phyloP scores from a whole-genome alignment of 495 filamentous ascomycete genomes.

The Podospora pseudocomata region DNA sequence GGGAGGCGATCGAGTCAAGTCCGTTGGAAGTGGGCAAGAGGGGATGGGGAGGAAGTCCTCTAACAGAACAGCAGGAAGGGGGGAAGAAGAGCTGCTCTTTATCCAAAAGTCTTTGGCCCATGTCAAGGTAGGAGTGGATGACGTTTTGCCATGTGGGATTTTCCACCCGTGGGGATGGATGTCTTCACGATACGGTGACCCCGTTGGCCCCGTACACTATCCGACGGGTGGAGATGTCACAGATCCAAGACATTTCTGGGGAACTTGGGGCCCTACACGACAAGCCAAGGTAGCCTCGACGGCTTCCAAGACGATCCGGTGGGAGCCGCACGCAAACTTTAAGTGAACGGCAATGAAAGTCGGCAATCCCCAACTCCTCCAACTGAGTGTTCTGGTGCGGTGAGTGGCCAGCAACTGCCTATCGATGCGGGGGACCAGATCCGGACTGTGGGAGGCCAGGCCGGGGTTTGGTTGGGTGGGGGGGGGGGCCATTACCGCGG shows the following conservation, averaged over 20 bases:
- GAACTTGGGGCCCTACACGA: background rate
- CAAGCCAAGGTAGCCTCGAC: background rate
- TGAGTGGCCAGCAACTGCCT: background rate
- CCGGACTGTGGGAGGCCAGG: background rate
- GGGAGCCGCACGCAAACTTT: background rate
- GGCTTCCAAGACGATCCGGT: background rate
- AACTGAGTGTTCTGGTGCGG: background rate
- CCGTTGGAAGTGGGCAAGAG: background rate
- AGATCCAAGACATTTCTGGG: background rate
- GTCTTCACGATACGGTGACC: background rate
- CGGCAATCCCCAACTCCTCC: slow-evolving; percentile 11
- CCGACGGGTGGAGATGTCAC: background rate
- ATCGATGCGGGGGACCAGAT: background rate
- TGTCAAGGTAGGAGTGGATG: background rate
- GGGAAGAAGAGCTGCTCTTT: background rate
- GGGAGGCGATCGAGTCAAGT: slow-evolving; percentile 9
- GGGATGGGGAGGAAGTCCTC: background rate
- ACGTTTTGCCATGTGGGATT: background rate
- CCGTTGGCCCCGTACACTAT: background rate
- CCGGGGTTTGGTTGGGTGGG: background rate
- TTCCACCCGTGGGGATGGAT: background rate
- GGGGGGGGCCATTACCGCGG: background rate
- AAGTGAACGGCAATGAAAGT: slow-evolving; percentile 14
- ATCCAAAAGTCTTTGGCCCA: background rate
- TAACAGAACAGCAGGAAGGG: background rate